A percentile compares a stretch with the other conserved stretches of the same genome.
These are phyloP conservation scores for Arthromyces matolae DNA, from an alignment of 768 basidiomycete genomes.

Conservation along the genomic window DNA sequence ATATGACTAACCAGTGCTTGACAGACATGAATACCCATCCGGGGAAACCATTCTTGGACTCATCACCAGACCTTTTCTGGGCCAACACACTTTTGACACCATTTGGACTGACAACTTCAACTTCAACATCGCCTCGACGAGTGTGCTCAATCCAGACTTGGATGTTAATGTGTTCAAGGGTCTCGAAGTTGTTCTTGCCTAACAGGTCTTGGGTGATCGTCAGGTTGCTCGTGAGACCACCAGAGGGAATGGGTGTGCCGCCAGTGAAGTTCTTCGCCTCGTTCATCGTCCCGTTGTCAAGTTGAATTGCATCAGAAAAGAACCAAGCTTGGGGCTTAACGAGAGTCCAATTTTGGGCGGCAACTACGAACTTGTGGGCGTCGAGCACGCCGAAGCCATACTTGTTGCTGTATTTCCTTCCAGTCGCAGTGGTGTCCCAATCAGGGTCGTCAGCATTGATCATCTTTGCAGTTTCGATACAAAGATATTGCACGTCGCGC, in stretches of 20 bases:
- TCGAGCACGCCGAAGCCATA: conserved; percentile 93
- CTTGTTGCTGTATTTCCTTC: conserved; percentile 74
- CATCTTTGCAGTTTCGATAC: conserved; percentile 67
- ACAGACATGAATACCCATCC: conserved; percentile 98
- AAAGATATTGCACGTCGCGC: conserved; percentile 94
- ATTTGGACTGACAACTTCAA: conserved; percentile 80
- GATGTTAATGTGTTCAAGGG: conserved; percentile 88
- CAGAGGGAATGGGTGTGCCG: conserved; percentile 59
- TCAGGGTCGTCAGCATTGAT: conserved; percentile 89
- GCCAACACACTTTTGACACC: conserved; percentile 85
- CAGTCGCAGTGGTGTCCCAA: conserved; percentile 80
- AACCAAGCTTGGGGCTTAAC: conserved; percentile 96
- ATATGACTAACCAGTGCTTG: conserved; percentile 85
- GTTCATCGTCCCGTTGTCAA: conserved; percentile 58
- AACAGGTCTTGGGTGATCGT: conserved; percentile 67
- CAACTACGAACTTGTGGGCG: conserved; percentile 76
- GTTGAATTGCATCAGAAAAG: conserved; percentile 63
- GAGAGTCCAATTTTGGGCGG: conserved; percentile 75
- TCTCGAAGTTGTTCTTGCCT: conserved; percentile 73
- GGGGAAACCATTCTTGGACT: conserved; percentile 63
- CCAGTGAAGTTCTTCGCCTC: conserved; percentile 49
- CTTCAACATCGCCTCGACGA: conserved; percentile 88
- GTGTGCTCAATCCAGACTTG: conserved; percentile 89
- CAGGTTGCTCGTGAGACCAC: conserved; percentile 64
- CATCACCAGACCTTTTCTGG: conserved; percentile 62